These are phyloP conservation scores for Linaria vulgaris DNA, from an alignment of 257 asterid species.

Conservation along the genomic window DNA sequence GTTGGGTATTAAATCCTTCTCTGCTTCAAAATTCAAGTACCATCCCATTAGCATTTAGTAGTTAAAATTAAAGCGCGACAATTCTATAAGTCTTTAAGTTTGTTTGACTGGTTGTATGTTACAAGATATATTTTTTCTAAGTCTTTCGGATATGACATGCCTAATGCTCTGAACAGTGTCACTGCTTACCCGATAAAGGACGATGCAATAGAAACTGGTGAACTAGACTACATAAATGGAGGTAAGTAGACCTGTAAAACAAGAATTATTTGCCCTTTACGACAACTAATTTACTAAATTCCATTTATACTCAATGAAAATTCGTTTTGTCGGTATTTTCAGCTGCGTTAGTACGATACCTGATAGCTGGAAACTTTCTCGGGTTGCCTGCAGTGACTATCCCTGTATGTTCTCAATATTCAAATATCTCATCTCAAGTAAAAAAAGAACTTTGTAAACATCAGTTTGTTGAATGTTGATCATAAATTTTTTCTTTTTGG, in stretches of 20 bases:
- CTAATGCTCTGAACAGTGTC: slow-evolving; percentile 42
- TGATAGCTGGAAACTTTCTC: slow-evolving; percentile 83
- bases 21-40: background rate
- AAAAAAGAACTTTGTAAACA: background rate
- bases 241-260: slow-evolving; percentile 42
- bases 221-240: slow-evolving; percentile 92
- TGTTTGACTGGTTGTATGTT: background rate
- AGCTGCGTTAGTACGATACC: slow-evolving; percentile 91
- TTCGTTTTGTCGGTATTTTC: slow-evolving; percentile 19
- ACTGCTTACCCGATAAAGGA: slow-evolving; percentile 72
- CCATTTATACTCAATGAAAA: background rate
- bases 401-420: slow-evolving; percentile 70
- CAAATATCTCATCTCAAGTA: background rate
- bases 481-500: background rate
- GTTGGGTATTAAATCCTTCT: slow-evolving; percentile 56
- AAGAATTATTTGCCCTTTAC: background rate
- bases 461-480: background rate
- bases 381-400: slow-evolving; percentile 88
- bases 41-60: background rate
- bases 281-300: background rate
- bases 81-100: no score
- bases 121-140: background rate
- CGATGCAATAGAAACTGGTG: slow-evolving; percentile 69
- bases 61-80: no score
- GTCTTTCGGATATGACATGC: background rate